phyloP scores from a whole-genome alignment of 2,329 filamentous ascomycete genomes.

The Lachnellula willkommii region DNA sequence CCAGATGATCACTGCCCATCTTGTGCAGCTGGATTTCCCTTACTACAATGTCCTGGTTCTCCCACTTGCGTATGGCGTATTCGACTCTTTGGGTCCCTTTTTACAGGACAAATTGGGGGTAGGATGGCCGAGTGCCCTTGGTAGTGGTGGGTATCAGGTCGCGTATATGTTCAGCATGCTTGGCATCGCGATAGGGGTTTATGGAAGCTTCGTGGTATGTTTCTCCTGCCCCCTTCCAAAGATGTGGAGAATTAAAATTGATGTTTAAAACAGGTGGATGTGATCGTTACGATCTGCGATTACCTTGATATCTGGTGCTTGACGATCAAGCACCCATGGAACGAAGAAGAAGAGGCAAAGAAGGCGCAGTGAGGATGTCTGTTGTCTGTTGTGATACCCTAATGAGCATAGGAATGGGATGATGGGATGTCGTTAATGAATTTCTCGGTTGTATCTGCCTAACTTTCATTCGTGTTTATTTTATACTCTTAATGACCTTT shows the following conservation, averaged over 20 bases:
- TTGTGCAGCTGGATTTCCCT: conserved; percentile 82
- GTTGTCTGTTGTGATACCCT: background rate
- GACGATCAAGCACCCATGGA: conserved; percentile 81
- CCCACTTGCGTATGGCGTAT: conserved; percentile 70
- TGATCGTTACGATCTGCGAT: conserved; percentile 96
- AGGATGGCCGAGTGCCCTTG: conserved; percentile 73
- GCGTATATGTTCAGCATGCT: conserved; percentile 86
- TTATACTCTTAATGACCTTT: no score
- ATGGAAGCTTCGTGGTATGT: conserved; percentile 83
- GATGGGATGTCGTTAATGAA: background rate
- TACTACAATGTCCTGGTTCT: conserved; percentile 81
- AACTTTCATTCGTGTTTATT: no score
- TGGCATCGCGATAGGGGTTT: conserved; percentile 80
- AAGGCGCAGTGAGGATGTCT: conserved; percentile 18
- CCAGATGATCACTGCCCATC: conserved; percentile 90
- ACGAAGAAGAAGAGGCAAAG: conserved; percentile 33
- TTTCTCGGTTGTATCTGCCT: background rate
- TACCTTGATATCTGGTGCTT: conserved; percentile 98
- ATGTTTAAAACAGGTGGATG: conserved; percentile 55
- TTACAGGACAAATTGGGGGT: conserved; percentile 50
- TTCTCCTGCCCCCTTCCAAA: background rate
- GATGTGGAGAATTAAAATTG: background rate
- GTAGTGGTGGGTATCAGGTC: conserved; percentile 77
- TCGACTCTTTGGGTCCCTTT: conserved; percentile 72
- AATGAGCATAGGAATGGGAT: background rate